Base-by-base conservation (phyloP, 192 early-diverging fungal species). In the Linnemannia schmuckeri region DNA sequence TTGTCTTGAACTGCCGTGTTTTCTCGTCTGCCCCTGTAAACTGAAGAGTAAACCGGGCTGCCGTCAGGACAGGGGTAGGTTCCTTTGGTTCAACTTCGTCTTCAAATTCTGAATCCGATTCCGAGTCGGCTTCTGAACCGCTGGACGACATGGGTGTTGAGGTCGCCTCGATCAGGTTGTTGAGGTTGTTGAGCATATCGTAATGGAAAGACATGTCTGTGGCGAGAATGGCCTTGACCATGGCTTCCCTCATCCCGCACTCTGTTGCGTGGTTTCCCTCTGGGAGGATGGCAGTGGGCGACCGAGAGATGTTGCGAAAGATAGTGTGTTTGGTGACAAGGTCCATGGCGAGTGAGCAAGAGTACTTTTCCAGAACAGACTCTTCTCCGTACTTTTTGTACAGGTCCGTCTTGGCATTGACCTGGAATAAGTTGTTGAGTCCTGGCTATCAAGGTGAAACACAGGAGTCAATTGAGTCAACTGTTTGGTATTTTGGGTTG, bases 121-220 rank as follows among this genome's bases (percentile, higher is more conserved):
- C 82, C n/a, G 72, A 44, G 3, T 75, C 70, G 24, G 30, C 78
- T 17, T 86, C 83, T 17, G 83, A 86, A 18, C 40, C 75, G 46
- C 75, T 86, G 41, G 74, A 87, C 6, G 83, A 76, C 40, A 77
- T 70, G 61, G 85, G 74, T 61, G 76, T 69, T 55, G 82, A 72
- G 10, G 76, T 88, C 6, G 76, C 71, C 30, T 91, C 89, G 8
- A 93, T 70, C 13, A 92, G 72, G 2, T 75, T 72, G 55, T 89
- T 85, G 41, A 93, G 66, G 38, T 89, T 88, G 54, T 91, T 89
- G 70, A 92, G 89, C 77, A 92, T 85, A 70, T 91, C 91, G 91
- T 97, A 99, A 80, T 99, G 98, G 12, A 94, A 93, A 0, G 92
- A 88, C 98, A 99, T 99, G 87, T 99, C 98, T 0, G 98, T 99